Percentiles rank a stretch among this genome's conserved stretches.
phyloP scores from a whole-genome alignment of 208 protist genomes.

The Leishmania turanica region DNA sequence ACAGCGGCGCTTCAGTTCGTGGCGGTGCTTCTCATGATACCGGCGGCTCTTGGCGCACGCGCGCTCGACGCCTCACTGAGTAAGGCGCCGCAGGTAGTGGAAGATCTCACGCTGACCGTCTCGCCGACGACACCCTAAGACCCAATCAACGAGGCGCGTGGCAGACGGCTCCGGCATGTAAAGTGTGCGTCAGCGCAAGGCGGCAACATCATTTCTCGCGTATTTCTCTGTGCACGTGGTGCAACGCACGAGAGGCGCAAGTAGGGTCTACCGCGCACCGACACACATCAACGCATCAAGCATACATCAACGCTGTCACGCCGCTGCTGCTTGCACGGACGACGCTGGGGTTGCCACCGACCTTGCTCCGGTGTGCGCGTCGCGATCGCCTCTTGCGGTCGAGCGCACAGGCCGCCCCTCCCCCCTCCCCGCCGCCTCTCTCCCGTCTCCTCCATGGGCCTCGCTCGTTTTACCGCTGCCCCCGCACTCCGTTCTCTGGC shows the following conservation, averaged over 20 bases:
- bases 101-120: neutral
- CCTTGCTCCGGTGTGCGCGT: neutral
- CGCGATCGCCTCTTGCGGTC: neutral
- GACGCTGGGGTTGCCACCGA: neutral
- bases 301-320: neutral
- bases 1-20: slow-evolving; percentile 53
- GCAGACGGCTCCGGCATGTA: neutral
- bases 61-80: slow-evolving; percentile 10
- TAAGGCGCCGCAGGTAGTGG: neutral
- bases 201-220: neutral
- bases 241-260: neutral
- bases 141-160: neutral
- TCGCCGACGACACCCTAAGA: neutral
- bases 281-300: neutral
- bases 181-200: neutral
- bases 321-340: neutral
- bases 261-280: neutral
- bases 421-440: neutral
- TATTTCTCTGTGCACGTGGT: neutral
- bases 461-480: neutral
- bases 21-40: slow-evolving; percentile 38
- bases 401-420: neutral
- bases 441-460: neutral
- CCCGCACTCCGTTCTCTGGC: neutral
- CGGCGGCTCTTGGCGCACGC: slow-evolving; percentile 36